phyloP scores from a whole-genome alignment of 495 filamentous ascomycete species.

The Penicillium simplicissimum region DNA sequence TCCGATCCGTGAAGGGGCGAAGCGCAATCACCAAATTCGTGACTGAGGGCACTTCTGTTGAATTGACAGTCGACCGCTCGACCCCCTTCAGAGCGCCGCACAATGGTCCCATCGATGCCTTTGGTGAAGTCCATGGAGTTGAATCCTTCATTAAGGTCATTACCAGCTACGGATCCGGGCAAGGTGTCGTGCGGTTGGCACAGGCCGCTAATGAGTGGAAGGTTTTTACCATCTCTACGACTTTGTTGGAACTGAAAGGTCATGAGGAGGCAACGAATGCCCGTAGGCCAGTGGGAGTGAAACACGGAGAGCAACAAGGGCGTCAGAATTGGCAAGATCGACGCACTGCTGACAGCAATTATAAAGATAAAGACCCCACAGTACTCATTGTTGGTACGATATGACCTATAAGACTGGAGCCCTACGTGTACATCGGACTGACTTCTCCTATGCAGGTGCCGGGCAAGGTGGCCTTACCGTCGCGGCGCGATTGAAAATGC shows the following conservation, averaged over 20 bases:
- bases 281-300: constrained; percentile 46
- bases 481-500: constrained; percentile 71
- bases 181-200: constrained; percentile 57
- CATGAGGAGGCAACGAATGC: constrained; percentile 45
- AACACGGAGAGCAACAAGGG: constrained; percentile 51
- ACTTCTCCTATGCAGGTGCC: constrained; percentile 34
- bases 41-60: constrained; percentile 35
- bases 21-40: constrained; percentile 54
- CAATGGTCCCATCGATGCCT: constrained; percentile 47
- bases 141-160: constrained; percentile 50
- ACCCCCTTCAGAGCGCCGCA: constrained; percentile 48
- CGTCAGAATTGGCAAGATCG: constrained; percentile 68
- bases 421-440: neutral
- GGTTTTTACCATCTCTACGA: constrained; percentile 64
- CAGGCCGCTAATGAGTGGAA: constrained; percentile 56
- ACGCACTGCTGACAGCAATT: constrained; percentile 55
- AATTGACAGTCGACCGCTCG: constrained; percentile 52
- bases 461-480: constrained; percentile 58
- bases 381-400: constrained; percentile 68
- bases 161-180: constrained; percentile 52
- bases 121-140: constrained; percentile 53
- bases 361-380: constrained; percentile 54
- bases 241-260: constrained; percentile 48
- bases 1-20: constrained; percentile 55
- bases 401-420: neutral